phyloP scores from a whole-genome alignment of 2,329 filamentous ascomycete genomes.

The Bisporella sp. region DNA sequence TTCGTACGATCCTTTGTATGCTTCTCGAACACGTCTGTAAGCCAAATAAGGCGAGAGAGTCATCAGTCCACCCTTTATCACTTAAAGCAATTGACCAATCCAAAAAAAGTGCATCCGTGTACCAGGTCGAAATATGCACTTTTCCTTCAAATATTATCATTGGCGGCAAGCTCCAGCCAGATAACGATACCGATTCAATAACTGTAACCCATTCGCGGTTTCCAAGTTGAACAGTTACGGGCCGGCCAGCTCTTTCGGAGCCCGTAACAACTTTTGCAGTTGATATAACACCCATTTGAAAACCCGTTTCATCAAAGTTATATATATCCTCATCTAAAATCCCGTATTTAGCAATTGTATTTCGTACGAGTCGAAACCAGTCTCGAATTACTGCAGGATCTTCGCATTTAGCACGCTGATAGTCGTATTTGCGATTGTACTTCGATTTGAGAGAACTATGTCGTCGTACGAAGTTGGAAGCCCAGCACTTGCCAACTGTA shows the following conservation, averaged over 20 bases:
- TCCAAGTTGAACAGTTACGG: constrained; percentile 12
- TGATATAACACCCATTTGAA: constrained; percentile 17
- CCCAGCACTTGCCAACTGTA: not conserved
- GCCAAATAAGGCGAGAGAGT: not conserved
- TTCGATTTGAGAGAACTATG: constrained; percentile 1
- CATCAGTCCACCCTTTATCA: constrained; percentile 24
- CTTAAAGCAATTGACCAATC: constrained; percentile 20
- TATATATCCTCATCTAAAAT: not conserved
- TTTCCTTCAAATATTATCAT: constrained; percentile 22
- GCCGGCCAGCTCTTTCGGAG: constrained; percentile 7
- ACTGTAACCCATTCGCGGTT: constrained; percentile 23
- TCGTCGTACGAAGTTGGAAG: not conserved
- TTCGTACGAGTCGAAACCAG: constrained; percentile 5
- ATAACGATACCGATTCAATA: constrained; percentile 20
- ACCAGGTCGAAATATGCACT: constrained; percentile 3
- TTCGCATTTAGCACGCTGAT: constrained; percentile 10
- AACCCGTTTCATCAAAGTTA: constrained; percentile 6
- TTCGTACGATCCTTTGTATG: not conserved
- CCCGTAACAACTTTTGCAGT: constrained; percentile 15
- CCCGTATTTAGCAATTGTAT: not conserved
- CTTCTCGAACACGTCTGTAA: not conserved
- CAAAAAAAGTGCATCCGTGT: not conserved
- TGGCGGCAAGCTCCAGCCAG: constrained; percentile 17
- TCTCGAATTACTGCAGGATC: constrained; percentile 3
- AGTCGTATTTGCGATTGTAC: constrained; percentile 10